A percentile compares a stretch with the other conserved stretches of the same genome.
Conservation (phyloP, 257 asterid genomes). For the Nicotiana tabacum region DNA sequence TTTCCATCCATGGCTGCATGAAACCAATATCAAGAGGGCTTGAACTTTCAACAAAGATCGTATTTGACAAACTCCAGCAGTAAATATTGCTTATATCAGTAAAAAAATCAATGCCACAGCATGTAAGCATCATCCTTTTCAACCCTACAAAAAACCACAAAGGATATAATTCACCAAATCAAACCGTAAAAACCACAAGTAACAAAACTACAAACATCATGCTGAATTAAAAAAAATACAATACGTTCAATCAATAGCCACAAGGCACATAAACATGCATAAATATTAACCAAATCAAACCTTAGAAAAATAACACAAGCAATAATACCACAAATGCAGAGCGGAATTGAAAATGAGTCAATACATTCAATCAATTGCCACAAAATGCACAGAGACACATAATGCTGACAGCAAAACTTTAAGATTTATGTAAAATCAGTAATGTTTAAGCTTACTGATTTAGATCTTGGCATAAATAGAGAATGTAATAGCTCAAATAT, state of each 20-base stretch:
- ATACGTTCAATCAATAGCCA: not conserved
- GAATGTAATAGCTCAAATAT: not conserved
- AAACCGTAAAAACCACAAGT: not conserved
- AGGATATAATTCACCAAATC: not conserved
- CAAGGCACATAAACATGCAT: not conserved
- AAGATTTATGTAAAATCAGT: not conserved
- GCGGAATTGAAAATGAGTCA: not conserved
- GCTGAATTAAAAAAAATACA: not conserved
- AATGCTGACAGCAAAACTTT: not conserved
- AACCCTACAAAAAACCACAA: conserved; percentile 23
- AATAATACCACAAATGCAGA: not conserved
- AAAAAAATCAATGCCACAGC: conserved; percentile 12
- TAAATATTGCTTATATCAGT: conserved; percentile 10
- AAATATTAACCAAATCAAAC: not conserved
- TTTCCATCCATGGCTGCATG: conserved; percentile 59
- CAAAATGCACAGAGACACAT: not conserved
- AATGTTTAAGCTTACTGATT: not conserved
- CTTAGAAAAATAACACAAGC: not conserved
- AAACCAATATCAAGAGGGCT: conserved; percentile 4
- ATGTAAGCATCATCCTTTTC: conserved; percentile 5
- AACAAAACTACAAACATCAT: not conserved
- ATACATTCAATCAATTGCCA: not conserved
- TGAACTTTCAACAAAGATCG: conserved; percentile 14
- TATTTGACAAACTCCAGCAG: conserved; percentile 6
- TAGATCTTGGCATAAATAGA: not conserved